Evolutionary conservation across 345 rosid genomes (phyloP).

Genomic region (Ceriops decandra): DNA sequence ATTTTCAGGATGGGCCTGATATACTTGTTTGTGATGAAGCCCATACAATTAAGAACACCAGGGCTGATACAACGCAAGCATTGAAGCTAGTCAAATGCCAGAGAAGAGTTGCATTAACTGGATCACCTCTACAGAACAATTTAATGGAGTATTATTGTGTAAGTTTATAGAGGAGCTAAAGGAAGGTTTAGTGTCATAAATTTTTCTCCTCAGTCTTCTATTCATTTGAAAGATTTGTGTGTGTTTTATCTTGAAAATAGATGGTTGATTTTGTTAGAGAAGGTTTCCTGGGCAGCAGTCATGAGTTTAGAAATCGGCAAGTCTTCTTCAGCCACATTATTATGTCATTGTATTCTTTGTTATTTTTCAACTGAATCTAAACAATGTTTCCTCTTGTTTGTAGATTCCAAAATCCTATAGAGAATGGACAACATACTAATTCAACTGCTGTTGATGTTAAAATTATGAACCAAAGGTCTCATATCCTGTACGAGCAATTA

Average conservation of each 20-base stretch:
- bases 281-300: conserved; percentile 99
- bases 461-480: conserved; percentile 99
- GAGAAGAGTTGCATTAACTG: conserved; percentile 98
- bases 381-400: conserved; percentile 26
- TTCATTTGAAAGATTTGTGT: neutral
- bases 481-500: conserved; percentile 89
- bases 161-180: conserved; percentile 35
- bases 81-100: conserved; percentile 95
- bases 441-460: conserved; percentile 91
- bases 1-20: conserved; percentile 91
- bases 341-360: conserved; percentile 13
- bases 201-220: conserved; percentile 6
- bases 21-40: conserved; percentile 99
- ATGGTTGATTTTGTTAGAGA: conserved; percentile 99
- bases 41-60: conserved; percentile 91
- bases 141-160: conserved; percentile 99
- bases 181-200: neutral
- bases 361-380: conserved; percentile 12
- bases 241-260: conserved; percentile 42
- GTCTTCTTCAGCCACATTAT: conserved; percentile 27
- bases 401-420: conserved; percentile 99
- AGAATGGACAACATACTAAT: conserved; percentile 97
- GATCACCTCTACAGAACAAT: conserved; percentile 99
- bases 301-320: conserved; percentile 95
- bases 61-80: conserved; percentile 96